phyloP scores from a whole-genome alignment of 352 stramenopile genomes.

The Pythium dissimile region DNA sequence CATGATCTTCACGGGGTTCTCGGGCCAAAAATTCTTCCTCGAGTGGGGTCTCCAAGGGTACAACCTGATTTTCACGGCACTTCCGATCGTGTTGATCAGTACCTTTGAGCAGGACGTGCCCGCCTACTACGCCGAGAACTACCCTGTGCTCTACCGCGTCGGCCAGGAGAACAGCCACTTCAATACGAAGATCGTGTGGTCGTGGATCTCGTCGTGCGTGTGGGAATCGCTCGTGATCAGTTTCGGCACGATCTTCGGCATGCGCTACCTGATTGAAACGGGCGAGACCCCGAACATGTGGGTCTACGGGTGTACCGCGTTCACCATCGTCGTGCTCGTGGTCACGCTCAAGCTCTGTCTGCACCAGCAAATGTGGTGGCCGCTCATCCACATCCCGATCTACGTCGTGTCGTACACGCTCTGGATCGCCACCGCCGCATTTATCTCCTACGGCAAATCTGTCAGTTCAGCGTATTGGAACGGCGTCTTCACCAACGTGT shows the following conservation, averaged over 20 bases:
- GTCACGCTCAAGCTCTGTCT: constrained; percentile 93
- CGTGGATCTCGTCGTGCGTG: constrained; percentile 76
- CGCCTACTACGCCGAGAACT: constrained; percentile 59
- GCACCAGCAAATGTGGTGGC: constrained; percentile 85
- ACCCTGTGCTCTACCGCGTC: constrained; percentile 79
- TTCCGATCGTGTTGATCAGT: constrained; percentile 81
- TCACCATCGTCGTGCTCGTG: constrained; percentile 93
- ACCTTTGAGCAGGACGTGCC: constrained; percentile 86
- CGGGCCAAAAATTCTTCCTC: constrained; percentile 84
- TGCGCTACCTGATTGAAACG: constrained; percentile 69
- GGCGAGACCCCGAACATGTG: constrained; percentile 92
- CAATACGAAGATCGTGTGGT: constrained; percentile 82
- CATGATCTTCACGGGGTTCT: constrained; percentile 90
- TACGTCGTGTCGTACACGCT: constrained; percentile 65
- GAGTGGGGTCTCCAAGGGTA: constrained; percentile 86
- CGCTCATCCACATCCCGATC: constrained; percentile 54
- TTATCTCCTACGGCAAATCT: constrained; percentile 72
- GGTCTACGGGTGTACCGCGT: constrained; percentile 92
- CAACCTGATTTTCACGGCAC: constrained; percentile 85
- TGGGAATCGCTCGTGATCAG: constrained; percentile 86
- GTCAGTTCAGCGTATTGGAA: constrained; percentile 83
- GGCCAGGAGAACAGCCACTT: constrained; percentile 82
- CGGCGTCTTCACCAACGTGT: constrained; percentile 72
- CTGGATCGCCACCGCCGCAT: constrained; percentile 66
- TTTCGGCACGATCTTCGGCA: constrained; percentile 79